Conservation (phyloP, 352 stramenopile genomes). For the Phytophthora fragariaefolia region DNA sequence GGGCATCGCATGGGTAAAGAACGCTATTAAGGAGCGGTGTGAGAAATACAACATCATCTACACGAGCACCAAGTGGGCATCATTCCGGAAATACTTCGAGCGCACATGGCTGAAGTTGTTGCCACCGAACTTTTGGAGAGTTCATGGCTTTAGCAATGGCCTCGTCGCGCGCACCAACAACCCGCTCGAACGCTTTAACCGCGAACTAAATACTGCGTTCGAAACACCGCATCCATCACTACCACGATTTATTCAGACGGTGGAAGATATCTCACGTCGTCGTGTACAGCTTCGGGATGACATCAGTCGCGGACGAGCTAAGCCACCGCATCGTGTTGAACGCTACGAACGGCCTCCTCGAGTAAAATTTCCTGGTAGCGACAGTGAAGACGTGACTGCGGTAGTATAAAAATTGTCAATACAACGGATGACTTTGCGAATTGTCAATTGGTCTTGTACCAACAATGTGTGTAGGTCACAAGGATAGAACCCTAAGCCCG, state of each 20-base stretch:
- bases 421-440: no score
- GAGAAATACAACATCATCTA: background rate
- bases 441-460: no score
- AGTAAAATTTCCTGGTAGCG: no score
- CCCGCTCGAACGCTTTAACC: constrained; percentile 7
- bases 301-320: constrained; percentile 8
- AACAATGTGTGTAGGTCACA: no score
- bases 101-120: background rate
- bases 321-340: constrained; percentile 5
- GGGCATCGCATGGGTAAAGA: no score
- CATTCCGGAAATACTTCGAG: background rate
- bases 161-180: constrained; percentile 9
- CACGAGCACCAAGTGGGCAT: background rate
- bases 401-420: no score
- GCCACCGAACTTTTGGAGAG: background rate
- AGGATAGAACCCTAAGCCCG: no score
- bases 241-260: constrained; percentile 14
- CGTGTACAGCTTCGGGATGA: constrained; percentile 6
- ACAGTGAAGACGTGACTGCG: no score
- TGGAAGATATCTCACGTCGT: constrained; percentile 10
- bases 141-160: background rate
- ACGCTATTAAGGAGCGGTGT: background rate
- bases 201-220: constrained; percentile 9
- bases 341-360: no score
- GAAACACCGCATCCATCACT: constrained; percentile 10